Conservation (phyloP, 2,329 filamentous ascomycete species). For the Xylariales sp. region DNA sequence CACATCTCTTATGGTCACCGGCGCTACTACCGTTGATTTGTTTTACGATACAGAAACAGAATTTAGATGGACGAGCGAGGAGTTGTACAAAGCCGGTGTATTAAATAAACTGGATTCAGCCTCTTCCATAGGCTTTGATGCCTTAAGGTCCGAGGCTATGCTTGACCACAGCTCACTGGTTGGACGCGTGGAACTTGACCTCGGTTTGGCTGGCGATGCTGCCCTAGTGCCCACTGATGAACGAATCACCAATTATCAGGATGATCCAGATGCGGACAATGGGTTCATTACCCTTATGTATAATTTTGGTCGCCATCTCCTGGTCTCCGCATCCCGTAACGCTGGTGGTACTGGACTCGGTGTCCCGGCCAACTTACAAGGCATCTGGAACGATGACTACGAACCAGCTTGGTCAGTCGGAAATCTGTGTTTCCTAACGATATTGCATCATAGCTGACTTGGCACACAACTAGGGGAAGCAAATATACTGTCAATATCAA, state of each 20-base stretch:
- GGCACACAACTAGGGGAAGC: constrained; percentile 15
- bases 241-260: neutral
- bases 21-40: constrained; percentile 2
- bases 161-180: constrained; percentile 4
- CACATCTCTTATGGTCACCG: neutral
- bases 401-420: constrained; percentile 29
- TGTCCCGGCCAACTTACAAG: constrained; percentile 39
- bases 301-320: constrained; percentile 29
- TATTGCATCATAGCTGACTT: neutral
- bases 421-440: constrained; percentile 7
- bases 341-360: constrained; percentile 12
- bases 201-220: constrained; percentile 8
- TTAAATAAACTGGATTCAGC: neutral
- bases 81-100: neutral
- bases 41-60: constrained; percentile 5
- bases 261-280: constrained; percentile 12
- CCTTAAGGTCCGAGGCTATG: constrained; percentile 5
- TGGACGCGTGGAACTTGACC: constrained; percentile 9
- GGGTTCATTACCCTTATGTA: constrained; percentile 25
- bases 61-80: constrained; percentile 2
- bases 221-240: constrained; percentile 5
- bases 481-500: constrained; percentile 43
- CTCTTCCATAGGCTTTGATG: neutral
- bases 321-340: constrained; percentile 26
- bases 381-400: constrained; percentile 37